Base-by-base conservation (phyloP, 495 filamentous ascomycete species). In the Hamigera avellanea region DNA sequence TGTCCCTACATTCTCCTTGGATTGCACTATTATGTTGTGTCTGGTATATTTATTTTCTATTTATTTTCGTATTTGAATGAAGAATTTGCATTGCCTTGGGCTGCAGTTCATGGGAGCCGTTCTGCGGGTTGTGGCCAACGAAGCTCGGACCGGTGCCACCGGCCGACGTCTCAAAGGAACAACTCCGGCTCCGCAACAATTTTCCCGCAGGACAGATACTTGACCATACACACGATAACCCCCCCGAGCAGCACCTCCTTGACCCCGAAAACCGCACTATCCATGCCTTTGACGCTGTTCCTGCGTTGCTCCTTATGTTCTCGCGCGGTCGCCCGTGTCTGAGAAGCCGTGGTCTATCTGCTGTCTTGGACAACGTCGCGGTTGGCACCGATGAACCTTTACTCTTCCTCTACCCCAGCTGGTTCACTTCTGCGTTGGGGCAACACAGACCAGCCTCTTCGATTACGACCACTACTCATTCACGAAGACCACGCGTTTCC, bases 361-460 rank as follows among this genome's bases (percentile, higher is more conserved):
- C 53, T 46, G 42, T 55, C 52, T 50, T 61, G 38, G 59, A 66
- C 48, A 54, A 46, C 32, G 46, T 53, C 46, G 49, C 53, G 42
- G 48, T 54, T 48, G 49, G 51, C 40, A 34, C 56, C 41, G 52
- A 57, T 37, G 61, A 67, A 52, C 56, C 61, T 36, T 52, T 69
- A 15, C 54, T 64, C 15, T 69, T 69, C 39, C 62, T 69, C 25
- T 69, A 69, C 37, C 64, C 64, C 37, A 56, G 51, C 43, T 66
- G 58, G 62, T 56, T 50, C 39, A 51, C 56, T 12, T 47, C 54
- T 31, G 36, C 42, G 13, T 23, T 53, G 9, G 49, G 41, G n/a
- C 46, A 50, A 9, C 49, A 45, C 19, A 49, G 49, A 37, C 36
- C 39, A 17, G 34, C 50, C 32, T 39, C 50, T n/a, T 48, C 51